Conservation (phyloP, 768 basidiomycete genomes). For the Podaxis mareebaensis region DNA sequence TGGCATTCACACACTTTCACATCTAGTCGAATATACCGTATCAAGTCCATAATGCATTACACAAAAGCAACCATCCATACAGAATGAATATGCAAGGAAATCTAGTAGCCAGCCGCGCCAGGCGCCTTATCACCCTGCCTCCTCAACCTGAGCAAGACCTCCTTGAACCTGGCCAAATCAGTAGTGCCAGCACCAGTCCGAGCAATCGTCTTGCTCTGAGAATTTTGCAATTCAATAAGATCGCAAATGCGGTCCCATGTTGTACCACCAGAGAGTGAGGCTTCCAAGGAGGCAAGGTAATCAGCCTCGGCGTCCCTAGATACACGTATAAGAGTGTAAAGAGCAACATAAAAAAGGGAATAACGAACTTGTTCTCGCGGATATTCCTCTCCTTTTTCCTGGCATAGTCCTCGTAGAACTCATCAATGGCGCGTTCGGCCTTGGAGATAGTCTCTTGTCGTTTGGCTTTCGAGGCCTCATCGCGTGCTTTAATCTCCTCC, state of each 20-base stretch:
- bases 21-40: neutral
- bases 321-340: conserved; percentile 1
- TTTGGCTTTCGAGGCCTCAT: conserved; percentile 74
- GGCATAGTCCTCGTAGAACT: conserved; percentile 88
- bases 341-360: conserved; percentile 2
- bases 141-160: conserved; percentile 85
- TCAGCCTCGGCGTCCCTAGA: conserved; percentile 83
- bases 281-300: conserved; percentile 71
- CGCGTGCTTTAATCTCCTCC: conserved; percentile 79
- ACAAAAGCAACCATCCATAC: conserved; percentile 13
- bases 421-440: conserved; percentile 86
- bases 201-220: conserved; percentile 94
- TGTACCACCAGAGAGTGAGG: conserved; percentile 82
- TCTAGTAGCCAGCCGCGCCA: conserved; percentile 89
- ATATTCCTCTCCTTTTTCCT: conserved; percentile 89
- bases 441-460: conserved; percentile 82
- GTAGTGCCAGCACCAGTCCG: conserved; percentile 85
- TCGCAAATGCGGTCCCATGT: conserved; percentile 96
- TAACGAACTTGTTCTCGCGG: conserved; percentile 85
- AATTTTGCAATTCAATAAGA: conserved; percentile 87
- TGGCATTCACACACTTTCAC: neutral
- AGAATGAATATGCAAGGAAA: conserved; percentile 9
- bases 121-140: conserved; percentile 91
- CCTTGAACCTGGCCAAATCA: conserved; percentile 88
- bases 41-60: conserved; percentile 7